A percentile compares a stretch with the other conserved stretches of the same genome.
These are phyloP conservation scores for Geosmithia morbida DNA, from an alignment of 2,329 filamentous ascomycete genomes.

Conservation along the genomic window DNA sequence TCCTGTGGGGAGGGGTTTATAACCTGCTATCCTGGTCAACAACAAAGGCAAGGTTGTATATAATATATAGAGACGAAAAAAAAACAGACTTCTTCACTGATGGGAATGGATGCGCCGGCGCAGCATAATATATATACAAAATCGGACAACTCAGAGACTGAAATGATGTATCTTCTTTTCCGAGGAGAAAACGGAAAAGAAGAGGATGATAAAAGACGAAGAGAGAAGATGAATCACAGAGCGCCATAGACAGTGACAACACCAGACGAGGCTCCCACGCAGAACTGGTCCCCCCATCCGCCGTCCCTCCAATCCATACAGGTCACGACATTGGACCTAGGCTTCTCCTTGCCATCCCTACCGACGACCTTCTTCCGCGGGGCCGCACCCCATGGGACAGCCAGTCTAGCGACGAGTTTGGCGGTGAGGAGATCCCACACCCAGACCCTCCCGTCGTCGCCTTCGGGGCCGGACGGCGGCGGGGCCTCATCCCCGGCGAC, in stretches of 20 bases:
- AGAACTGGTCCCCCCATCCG: constrained; percentile 50
- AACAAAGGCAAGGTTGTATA: background rate
- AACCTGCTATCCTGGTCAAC: too few species aligned
- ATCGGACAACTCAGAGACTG: background rate
- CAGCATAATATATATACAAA: background rate
- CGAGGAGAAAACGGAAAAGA: too few species aligned
- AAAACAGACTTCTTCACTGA: background rate
- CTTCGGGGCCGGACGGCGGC: constrained; percentile 32
- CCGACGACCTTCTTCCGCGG: constrained; percentile 38
- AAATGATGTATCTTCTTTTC: too few species aligned
- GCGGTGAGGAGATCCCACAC: constrained; percentile 79
- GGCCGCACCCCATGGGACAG: constrained; percentile 37
- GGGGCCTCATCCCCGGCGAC: constrained; percentile 64
- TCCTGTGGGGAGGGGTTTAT: too few species aligned
- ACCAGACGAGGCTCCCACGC: constrained; percentile 49
- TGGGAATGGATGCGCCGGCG: background rate
- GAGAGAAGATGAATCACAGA: constrained; percentile 6
- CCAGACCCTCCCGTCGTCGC: constrained; percentile 48
- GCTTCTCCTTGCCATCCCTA: constrained; percentile 44
- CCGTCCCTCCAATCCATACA: constrained; percentile 48
- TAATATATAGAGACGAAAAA: background rate
- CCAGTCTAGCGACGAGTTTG: constrained; percentile 47
- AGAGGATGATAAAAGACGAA: background rate
- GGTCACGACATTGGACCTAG: constrained; percentile 43
- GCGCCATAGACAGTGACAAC: constrained; percentile 48